These are phyloP conservation scores for Pleurotus platypus DNA, from an alignment of 768 basidiomycete genomes.

Conservation along the genomic window DNA sequence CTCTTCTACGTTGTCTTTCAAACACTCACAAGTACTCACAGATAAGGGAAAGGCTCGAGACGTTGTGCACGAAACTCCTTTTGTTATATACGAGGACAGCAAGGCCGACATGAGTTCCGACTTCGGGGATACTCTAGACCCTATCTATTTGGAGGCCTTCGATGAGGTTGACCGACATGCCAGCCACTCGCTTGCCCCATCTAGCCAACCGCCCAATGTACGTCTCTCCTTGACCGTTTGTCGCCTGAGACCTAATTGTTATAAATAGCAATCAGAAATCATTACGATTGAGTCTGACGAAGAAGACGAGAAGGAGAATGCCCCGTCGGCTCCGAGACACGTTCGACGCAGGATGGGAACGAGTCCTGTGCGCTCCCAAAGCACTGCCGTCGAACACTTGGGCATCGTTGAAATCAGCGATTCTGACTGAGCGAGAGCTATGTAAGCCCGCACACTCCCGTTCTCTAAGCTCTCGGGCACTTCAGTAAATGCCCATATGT, in stretches of 20 bases:
- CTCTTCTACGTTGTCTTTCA: no score
- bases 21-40: not conserved
- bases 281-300: conserved; percentile 45
- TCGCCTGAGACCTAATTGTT: not conserved
- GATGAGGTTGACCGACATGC: conserved; percentile 3
- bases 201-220: not conserved
- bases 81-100: not conserved
- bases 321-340: conserved; percentile 46
- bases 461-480: no score
- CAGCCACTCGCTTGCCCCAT: not conserved
- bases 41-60: not conserved
- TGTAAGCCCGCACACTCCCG: no score
- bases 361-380: conserved; percentile 10
- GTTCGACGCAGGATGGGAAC: conserved; percentile 37
- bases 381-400: conserved; percentile 19
- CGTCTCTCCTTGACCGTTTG: not conserved
- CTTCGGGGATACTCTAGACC: conserved; percentile 4
- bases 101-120: conserved; percentile 4
- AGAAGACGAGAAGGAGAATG: conserved; percentile 62
- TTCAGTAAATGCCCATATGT: no score
- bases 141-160: not conserved
- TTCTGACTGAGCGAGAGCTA: conserved; percentile 31
- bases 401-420: conserved; percentile 62
- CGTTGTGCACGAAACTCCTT: not conserved
- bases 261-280: conserved; percentile 19